A percentile compares a stretch with the other conserved stretches of the same genome.
These are phyloP conservation scores for Xylaria sp. DNA, from an alignment of 2,329 filamentous ascomycete species.

Conservation along the genomic window DNA sequence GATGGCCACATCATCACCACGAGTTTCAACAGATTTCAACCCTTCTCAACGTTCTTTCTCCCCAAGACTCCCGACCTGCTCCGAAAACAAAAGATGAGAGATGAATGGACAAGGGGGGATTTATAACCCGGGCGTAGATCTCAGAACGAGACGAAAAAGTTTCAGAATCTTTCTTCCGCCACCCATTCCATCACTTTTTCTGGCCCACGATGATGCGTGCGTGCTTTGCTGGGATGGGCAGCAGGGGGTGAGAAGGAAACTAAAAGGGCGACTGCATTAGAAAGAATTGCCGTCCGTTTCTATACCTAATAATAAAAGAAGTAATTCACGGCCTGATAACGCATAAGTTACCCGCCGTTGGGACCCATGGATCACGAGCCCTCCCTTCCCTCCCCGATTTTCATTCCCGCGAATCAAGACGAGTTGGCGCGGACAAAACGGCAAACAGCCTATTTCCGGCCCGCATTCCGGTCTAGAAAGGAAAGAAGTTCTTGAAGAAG, in stretches of 20 bases:
- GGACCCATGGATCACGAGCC: not conserved
- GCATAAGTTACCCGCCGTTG: not conserved
- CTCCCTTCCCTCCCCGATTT: not conserved
- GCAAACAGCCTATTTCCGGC: not conserved
- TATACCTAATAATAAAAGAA: too few species aligned
- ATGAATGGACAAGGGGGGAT: too few species aligned
- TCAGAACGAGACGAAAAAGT: too few species aligned
- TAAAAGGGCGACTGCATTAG: not conserved
- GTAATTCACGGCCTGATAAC: not conserved
- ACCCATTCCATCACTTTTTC: too few species aligned
- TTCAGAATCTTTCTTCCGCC: too few species aligned
- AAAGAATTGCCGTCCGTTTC: not conserved
- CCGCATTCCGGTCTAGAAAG: not conserved
- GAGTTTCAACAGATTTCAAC: not conserved
- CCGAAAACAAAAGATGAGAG: too few species aligned
- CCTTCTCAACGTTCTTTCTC: too few species aligned
- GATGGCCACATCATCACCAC: not conserved
- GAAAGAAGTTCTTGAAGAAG: not conserved
- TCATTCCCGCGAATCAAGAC: not conserved
- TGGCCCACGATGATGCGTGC: too few species aligned
- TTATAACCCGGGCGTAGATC: too few species aligned
- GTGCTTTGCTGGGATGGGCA: too few species aligned
- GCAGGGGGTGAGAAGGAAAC: not conserved
- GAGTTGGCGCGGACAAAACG: not conserved
- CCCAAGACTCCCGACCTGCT: too few species aligned